A percentile compares a stretch with the other conserved stretches of the same genome.
phyloP scores from a whole-genome alignment of 2,329 filamentous ascomycete species.

The Orbilia oligospora region DNA sequence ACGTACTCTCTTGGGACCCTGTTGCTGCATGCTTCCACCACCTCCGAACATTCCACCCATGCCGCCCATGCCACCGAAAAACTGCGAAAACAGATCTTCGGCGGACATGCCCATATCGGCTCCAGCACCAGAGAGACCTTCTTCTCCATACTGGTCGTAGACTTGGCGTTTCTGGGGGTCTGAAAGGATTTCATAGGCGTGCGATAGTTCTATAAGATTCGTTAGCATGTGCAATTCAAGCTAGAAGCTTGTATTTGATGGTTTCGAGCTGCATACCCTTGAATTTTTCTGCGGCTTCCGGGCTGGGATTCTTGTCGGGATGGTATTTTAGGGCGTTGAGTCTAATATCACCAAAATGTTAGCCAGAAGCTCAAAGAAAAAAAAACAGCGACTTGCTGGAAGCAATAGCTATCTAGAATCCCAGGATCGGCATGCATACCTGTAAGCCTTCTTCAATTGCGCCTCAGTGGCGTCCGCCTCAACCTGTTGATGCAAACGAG shows the following conservation, averaged over 20 bases:
- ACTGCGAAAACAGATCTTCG: conserved; percentile 95
- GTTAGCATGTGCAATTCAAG: not conserved
- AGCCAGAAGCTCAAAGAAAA: not conserved
- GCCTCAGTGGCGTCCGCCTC: conserved; percentile 83
- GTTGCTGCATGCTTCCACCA: conserved; percentile 76
- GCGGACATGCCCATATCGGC: conserved; percentile 86
- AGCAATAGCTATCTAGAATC: not conserved
- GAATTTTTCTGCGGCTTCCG: conserved; percentile 95
- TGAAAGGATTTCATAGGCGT: conserved; percentile 91
- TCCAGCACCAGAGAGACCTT: conserved; percentile 90
- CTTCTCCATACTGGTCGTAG: conserved; percentile 98
- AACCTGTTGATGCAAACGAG: conserved; percentile 73
- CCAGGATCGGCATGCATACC: conserved; percentile 19
- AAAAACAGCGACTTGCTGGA: not conserved
- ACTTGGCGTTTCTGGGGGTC: conserved; percentile 90
- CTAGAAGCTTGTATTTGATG: not conserved
- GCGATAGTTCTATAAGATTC: conserved; percentile 61
- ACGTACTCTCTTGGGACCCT: conserved; percentile 77
- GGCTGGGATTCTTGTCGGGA: conserved; percentile 97
- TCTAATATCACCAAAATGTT: conserved; percentile 69
- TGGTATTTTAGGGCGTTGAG: conserved; percentile 86
- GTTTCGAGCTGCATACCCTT: conserved; percentile 79
- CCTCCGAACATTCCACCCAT: conserved; percentile 84
- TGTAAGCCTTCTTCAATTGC: conserved; percentile 89
- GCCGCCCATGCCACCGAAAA: conserved; percentile 84